A percentile compares a stretch with the other conserved stretches of the same genome.
These are phyloP conservation scores for Suillus alpinus DNA, from an alignment of 768 basidiomycete genomes.

Conservation along the genomic window DNA sequence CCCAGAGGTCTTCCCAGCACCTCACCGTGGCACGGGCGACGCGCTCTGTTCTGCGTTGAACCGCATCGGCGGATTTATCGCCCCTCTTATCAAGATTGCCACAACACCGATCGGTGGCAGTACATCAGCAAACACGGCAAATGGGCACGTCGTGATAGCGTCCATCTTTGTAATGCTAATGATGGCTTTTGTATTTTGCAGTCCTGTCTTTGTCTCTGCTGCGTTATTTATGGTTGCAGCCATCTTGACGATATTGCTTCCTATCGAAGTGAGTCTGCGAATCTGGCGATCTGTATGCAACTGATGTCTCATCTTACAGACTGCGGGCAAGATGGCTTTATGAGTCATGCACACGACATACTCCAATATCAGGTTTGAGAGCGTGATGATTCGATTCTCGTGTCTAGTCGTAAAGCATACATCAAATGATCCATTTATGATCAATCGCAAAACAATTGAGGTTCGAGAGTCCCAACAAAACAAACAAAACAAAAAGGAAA, in stretches of 20 bases:
- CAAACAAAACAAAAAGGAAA: neutral
- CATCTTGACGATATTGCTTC: constrained; percentile 39
- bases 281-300: neutral
- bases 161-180: neutral
- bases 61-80: constrained; percentile 45
- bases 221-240: constrained; percentile 43
- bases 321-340: constrained; percentile 20
- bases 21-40: constrained; percentile 54
- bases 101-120: constrained; percentile 34
- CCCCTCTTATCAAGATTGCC: constrained; percentile 48
- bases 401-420: neutral
- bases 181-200: constrained; percentile 9
- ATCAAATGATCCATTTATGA: constrained; percentile 10
- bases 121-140: constrained; percentile 30
- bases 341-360: neutral
- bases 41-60: constrained; percentile 49
- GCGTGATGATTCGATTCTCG: neutral
- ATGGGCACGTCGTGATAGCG: constrained; percentile 28
- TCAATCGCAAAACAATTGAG: neutral
- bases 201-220: constrained; percentile 49
- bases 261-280: constrained; percentile 41
- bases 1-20: constrained; percentile 57
- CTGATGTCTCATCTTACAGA: constrained; percentile 12
- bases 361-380: neutral
- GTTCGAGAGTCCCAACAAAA: neutral